A percentile compares a stretch with the other conserved stretches of the same genome.
Conservation (phyloP, 305 asterid genomes). For the Fraxinus nigra region DNA sequence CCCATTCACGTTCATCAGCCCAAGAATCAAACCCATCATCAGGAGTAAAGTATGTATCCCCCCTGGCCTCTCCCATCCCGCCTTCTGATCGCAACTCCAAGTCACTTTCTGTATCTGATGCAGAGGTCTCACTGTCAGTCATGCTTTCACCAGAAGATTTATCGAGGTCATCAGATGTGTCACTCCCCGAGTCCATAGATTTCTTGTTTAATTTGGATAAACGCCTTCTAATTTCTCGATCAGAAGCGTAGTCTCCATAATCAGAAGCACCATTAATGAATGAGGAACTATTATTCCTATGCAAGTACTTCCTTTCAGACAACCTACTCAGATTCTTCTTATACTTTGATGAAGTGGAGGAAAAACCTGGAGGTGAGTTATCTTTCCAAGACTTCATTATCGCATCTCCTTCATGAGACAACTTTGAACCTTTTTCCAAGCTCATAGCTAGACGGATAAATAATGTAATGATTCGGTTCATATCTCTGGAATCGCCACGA, state of each 20-base stretch:
- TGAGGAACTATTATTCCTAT: constrained; percentile 59
- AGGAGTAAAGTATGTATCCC: constrained; percentile 46
- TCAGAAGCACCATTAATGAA: constrained; percentile 56
- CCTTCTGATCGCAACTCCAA: constrained; percentile 53
- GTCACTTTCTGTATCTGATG: constrained; percentile 86
- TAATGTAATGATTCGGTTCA: constrained; percentile 61
- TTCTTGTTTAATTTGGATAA: constrained; percentile 80
- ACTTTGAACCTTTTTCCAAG: constrained; percentile 71
- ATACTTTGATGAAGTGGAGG: constrained; percentile 59
- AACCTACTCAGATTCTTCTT: constrained; percentile 57
- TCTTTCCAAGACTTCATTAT: constrained; percentile 59
- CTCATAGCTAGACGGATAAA: constrained; percentile 80
- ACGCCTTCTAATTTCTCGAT: constrained; percentile 82
- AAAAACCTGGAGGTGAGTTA: constrained; percentile 82
- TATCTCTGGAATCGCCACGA: constrained; percentile 60
- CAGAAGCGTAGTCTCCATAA: constrained; percentile 79
- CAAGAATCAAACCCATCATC: constrained; percentile 84
- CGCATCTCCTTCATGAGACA: constrained; percentile 52
- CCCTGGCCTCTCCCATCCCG: constrained; percentile 56
- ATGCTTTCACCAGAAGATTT: constrained; percentile 70
- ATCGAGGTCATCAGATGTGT: constrained; percentile 75
- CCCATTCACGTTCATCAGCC: constrained; percentile 99
- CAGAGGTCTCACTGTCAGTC: constrained; percentile 67
- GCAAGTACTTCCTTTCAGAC: constrained; percentile 60
- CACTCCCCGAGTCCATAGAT: constrained; percentile 79